Percentiles rank a stretch among this genome's conserved stretches.
These are phyloP conservation scores for Aspergillus diversus DNA, from an alignment of 495 filamentous ascomycete species.

Conservation along the genomic window DNA sequence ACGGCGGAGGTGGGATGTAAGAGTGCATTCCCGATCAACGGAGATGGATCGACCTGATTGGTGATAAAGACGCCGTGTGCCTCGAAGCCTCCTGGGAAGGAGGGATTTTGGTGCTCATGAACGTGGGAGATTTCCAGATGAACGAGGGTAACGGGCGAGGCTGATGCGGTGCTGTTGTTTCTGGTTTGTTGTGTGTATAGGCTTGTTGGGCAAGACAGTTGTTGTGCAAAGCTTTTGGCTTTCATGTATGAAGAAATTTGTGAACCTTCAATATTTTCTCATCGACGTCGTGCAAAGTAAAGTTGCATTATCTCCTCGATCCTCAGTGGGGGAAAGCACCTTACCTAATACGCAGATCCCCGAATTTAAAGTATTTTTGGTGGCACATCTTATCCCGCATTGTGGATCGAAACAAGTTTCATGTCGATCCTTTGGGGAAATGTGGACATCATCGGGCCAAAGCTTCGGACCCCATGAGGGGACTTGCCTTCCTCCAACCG, in stretches of 20 bases:
- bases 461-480: too few relatives aligned
- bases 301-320: too few relatives aligned
- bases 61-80: neutral
- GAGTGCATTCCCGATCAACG: slow-evolving; percentile 2
- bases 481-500: too few relatives aligned
- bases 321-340: too few relatives aligned
- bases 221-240: neutral
- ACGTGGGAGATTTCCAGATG: neutral
- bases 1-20: neutral
- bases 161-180: neutral
- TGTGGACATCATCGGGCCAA: too few relatives aligned
- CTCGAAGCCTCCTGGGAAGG: neutral
- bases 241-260: neutral
- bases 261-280: neutral
- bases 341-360: too few relatives aligned
- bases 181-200: neutral
- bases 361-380: too few relatives aligned
- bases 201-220: neutral
- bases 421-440: too few relatives aligned
- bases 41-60: neutral
- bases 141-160: neutral
- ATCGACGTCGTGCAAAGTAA: too few relatives aligned
- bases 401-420: too few relatives aligned
- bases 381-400: too few relatives aligned
- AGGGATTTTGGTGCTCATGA: too few relatives aligned